Evolutionary conservation across 2,329 filamentous ascomycete genomes (phyloP), one percentile per base, ranked within the genome.

Genomic region (Epichloe gansuensis): DNA sequence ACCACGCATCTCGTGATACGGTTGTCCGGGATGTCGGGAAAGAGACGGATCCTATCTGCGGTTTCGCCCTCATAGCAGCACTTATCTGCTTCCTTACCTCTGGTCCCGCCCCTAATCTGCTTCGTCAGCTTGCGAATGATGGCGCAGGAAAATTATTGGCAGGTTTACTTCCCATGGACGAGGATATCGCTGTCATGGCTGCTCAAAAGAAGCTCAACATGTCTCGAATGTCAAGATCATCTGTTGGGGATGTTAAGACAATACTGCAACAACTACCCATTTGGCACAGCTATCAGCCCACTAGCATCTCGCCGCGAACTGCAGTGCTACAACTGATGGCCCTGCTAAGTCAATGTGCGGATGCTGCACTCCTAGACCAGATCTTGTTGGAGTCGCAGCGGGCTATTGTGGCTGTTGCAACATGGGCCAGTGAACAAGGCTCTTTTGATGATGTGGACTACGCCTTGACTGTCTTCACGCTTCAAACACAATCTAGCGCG

Each of bases 1-100:
- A 89, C 55, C 83, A 88, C 57, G 80, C 81, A 6, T 80, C 85
- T 52, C 85, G 88, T 55, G 76, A 81, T 51, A 78, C 77, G 34
- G 72, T 96, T 15, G 77, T 89, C 50, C 73, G 77, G 44, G 76
- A 78, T 42, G 71, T 86, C 9, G 74, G 73, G 1, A 71, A 73
- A 47, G 79, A 84, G 60, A 67, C 73, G 1, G 85, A 89, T 61
- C 57, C 75, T 23, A 69, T 85, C 38, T 75, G 76, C 49, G 81
- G 81, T 6, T 85, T 84, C 60, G 70, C 81, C 1, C 73, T 89
- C 13, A 67, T 78, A n/a, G 77, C 80, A 1, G 75, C 80, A n/a
- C 69, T 87, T 5, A 69, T 81, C 5, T 76, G 78, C 3, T 74
- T 91, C 34, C 64, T 89, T 27, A 69, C 74, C 6, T 77, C 77